These are phyloP conservation scores for Trametes punicea DNA, from an alignment of 768 basidiomycete species.

Conservation along the genomic window DNA sequence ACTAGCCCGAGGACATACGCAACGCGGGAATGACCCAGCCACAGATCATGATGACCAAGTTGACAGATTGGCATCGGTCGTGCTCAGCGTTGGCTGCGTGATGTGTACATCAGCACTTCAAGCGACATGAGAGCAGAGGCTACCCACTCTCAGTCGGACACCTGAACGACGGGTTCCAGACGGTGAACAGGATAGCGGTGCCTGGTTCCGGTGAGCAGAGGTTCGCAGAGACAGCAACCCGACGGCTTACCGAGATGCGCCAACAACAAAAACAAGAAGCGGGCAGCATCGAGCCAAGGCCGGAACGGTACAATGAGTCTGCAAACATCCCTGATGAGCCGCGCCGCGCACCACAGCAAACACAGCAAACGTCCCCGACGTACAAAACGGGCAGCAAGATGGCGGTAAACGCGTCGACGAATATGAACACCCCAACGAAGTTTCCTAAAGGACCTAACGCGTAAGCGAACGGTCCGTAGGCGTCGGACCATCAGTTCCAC, in stretches of 20 bases:
- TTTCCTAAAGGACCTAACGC: constrained; percentile 33
- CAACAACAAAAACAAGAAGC: constrained; percentile 43
- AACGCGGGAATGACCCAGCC: constrained; percentile 54
- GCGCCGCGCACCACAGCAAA: neutral
- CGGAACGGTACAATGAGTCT: constrained; percentile 49
- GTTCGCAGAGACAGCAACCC: neutral
- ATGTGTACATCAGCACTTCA: constrained; percentile 11
- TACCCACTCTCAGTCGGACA: constrained; percentile 47
- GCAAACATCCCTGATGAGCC: neutral
- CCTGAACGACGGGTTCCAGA: constrained; percentile 40
- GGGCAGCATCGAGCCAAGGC: constrained; percentile 51
- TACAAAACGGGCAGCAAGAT: constrained; percentile 39
- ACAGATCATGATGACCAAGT: constrained; percentile 45
- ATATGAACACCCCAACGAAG: constrained; percentile 44
- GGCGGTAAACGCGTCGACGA: constrained; percentile 13
- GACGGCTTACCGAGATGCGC: constrained; percentile 43
- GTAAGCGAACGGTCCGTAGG: neutral
- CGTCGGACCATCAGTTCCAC: constrained; percentile 23
- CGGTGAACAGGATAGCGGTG: constrained; percentile 40
- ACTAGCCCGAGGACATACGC: constrained; percentile 35
- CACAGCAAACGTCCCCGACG: constrained; percentile 13
- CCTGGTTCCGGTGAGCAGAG: constrained; percentile 28
- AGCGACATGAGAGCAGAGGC: no score
- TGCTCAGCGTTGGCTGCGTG: constrained; percentile 31
- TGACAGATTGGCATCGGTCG: constrained; percentile 43